Base-by-base conservation (phyloP, 2,329 filamentous ascomycete species). In the Chaetothyriales sp. region DNA sequence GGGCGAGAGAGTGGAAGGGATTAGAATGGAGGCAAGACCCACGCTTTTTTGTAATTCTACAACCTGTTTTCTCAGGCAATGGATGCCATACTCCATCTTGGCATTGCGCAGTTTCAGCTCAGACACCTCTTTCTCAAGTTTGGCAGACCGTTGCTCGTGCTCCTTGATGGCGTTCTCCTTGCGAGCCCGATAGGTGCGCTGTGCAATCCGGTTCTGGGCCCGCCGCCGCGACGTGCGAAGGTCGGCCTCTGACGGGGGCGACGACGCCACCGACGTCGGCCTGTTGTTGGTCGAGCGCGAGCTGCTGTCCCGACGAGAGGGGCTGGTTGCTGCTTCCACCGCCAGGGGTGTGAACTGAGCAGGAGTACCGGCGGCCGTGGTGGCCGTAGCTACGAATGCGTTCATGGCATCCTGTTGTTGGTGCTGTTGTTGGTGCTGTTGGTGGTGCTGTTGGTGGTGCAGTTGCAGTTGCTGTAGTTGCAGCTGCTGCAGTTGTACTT, bases 141-240 rank as follows among this genome's bases (percentile, higher is more conserved):
- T 39, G 32, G 32, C 12, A 4, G 32, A 39, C 15, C 32, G 85
- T 51, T 74, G 83, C 68, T 94, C 87, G 1, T 90, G 75, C 57
- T 88, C 83, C 64, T 86, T 86, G 42, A 92, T 66, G 61, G 92
- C 88, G 70, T 84, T 90, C 67, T 95, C 88, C 69, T 95, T 95
- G 55, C 88, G 84, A 66, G 95, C 88, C 49, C 88, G 80, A 75
- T 95, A 95, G 3, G 88, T 88, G 51, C 88, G 80, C 68, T 95
- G 88, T 5, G 88, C 88, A 7, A 87, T 88, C 58, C 88, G 79
- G 60, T 95, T 95, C 64, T 95, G 88, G 8, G 90, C 90, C 71
- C 96, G 96, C 7, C 87, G 83, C 70, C 94, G 93, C 86, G 32
- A 39, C 15, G 32, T 39, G 32, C 32, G 32, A 15, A 39, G 32